phyloP scores from a whole-genome alignment of 169 alveolate species.

The Plasmodium reichenowi region DNA sequence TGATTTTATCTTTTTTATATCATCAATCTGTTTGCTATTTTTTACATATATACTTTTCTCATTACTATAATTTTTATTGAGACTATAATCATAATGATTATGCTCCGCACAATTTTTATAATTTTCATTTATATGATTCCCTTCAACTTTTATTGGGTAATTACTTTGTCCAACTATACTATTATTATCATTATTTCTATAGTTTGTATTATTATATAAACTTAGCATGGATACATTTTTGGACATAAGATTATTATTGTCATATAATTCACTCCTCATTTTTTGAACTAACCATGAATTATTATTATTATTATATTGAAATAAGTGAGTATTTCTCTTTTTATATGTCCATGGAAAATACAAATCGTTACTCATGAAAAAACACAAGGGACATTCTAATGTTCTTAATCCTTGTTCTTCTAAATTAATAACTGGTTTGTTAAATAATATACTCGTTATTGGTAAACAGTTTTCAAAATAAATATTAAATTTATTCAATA shows the following conservation, averaged over 20 bases:
- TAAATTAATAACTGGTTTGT: constrained; percentile 56
- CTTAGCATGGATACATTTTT: constrained; percentile 11
- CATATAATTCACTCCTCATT: neutral
- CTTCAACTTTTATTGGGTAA: neutral
- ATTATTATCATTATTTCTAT: constrained; percentile 1
- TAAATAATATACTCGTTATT: constrained; percentile 56
- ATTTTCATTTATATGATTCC: neutral
- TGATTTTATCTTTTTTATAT: too few species aligned
- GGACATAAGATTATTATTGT: neutral
- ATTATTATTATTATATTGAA: neutral
- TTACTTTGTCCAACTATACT: neutral
- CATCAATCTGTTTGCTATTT: neutral
- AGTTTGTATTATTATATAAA: neutral
- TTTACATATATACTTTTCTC: neutral
- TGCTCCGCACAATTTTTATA: neutral
- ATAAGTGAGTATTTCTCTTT: neutral
- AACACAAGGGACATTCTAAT: constrained; percentile 71
- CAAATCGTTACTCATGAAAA: constrained; percentile 36
- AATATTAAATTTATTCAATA: constrained; percentile 50
- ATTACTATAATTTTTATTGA: too few species aligned
- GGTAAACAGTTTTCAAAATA: constrained; percentile 74
- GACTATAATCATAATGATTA: too few species aligned
- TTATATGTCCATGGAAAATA: constrained; percentile 42
- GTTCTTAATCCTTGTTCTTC: constrained; percentile 76
- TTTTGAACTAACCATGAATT: neutral